Percentiles rank a stretch among this genome's conserved stretches.
Conservation (phyloP, 257 asterid species). For the Salvia rosmarinus region DNA sequence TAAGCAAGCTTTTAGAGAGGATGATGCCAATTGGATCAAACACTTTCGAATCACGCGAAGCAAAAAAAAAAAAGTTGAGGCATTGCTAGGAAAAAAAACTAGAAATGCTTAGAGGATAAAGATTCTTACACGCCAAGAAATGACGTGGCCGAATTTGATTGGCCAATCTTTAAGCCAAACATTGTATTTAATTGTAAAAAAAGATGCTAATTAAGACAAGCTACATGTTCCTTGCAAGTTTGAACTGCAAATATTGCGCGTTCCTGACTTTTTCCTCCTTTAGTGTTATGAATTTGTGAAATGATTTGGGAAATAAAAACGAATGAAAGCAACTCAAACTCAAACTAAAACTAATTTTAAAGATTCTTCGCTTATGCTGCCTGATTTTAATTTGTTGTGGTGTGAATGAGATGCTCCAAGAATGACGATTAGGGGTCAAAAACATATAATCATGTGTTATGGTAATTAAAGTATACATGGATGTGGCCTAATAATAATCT, state of each 20-base stretch:
- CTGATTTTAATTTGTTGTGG: neutral
- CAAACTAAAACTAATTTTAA: neutral
- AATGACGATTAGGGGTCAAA: too few species aligned
- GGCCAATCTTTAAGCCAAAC: constrained; percentile 36
- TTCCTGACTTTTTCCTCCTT: constrained; percentile 14
- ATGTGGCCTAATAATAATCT: too few species aligned
- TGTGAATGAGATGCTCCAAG: neutral
- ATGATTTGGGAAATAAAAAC: neutral
- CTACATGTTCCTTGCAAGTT: constrained; percentile 58
- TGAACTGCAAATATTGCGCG: constrained; percentile 20
- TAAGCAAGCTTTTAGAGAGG: neutral
- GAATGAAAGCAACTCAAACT: neutral
- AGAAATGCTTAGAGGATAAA: neutral
- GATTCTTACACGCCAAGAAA: constrained; percentile 60
- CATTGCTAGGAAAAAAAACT: constrained; percentile 12
- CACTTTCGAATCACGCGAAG: constrained; percentile 29
- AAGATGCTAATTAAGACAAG: constrained; percentile 1
- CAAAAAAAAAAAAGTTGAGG: neutral
- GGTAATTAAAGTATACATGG: too few species aligned
- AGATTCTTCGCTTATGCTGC: neutral
- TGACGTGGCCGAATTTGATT: constrained; percentile 32
- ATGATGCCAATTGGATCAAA: constrained; percentile 1
- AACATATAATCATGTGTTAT: too few species aligned
- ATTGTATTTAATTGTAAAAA: constrained; percentile 14
- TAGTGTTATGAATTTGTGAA: neutral